These are phyloP conservation scores for Xerophyta viscosa DNA, from an alignment of 106 monocot genomes.

Conservation along the genomic window DNA sequence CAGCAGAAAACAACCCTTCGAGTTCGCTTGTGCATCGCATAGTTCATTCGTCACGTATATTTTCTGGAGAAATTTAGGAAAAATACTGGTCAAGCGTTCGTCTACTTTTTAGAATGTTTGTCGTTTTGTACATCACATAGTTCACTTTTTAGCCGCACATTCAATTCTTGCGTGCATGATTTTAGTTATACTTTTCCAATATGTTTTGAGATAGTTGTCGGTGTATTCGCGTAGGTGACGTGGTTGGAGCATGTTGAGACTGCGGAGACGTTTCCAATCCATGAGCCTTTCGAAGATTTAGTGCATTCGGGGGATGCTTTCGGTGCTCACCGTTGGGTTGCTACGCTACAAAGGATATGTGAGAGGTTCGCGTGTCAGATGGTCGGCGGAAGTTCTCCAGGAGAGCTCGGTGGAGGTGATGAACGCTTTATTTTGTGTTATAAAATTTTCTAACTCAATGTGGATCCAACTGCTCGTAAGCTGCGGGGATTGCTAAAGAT, in stretches of 20 bases:
- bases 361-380: slow-evolving; percentile 36
- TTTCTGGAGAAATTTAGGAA: too few relatives aligned
- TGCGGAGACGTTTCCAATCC: slow-evolving; percentile 26
- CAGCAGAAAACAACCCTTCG: too few relatives aligned
- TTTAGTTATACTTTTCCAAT: background rate
- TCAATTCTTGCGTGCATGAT: too few relatives aligned
- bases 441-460: background rate
- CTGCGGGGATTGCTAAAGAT: background rate
- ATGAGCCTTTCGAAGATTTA: slow-evolving; percentile 34
- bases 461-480: background rate
- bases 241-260: slow-evolving; percentile 70
- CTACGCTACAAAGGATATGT: slow-evolving; percentile 49
- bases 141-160: too few relatives aligned
- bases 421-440: background rate
- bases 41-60: too few relatives aligned
- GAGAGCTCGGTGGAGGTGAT: slow-evolving; percentile 45
- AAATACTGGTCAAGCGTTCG: too few relatives aligned
- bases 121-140: too few relatives aligned
- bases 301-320: slow-evolving; percentile 56
- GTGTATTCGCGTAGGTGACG: slow-evolving; percentile 18
- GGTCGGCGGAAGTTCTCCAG: slow-evolving; percentile 12
- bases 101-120: too few relatives aligned
- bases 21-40: too few relatives aligned
- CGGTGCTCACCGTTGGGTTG: slow-evolving; percentile 47
- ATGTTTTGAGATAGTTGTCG: too few relatives aligned